Base-by-base conservation (phyloP, 208 protist species). In the Porcisia hertigi region DNA sequence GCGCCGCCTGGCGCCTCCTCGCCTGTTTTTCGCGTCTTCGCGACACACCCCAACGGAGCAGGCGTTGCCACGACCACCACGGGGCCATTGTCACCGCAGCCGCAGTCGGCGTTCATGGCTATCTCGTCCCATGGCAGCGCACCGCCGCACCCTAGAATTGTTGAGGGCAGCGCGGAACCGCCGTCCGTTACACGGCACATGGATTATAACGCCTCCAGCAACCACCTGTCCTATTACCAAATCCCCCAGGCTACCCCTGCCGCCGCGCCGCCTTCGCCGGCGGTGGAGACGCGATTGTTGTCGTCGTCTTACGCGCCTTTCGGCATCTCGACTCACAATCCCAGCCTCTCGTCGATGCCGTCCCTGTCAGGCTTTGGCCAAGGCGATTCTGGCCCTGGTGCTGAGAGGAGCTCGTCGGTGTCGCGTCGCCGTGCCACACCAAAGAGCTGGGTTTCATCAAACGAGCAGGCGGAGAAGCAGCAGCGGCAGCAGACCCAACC, bases 1-100 rank as follows among this genome's bases (percentile, higher is more conserved):
- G 34, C 36, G 20, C 5, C 20, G 14, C 25, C 59, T 0, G 36
- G 39, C 45, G 23, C 55, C 57, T 25, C 20, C 1, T 47, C 69
- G 1, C 20, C 53, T n/a, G 65, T 53, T 66, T 78, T 82, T 53
- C 78, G 77, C 47, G 73, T 82, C 59, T 82, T 82, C 67, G 75
- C 73, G 6, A 82, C 73, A 0, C 73, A 75, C 52, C 78, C 78
- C 3, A 70, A 63, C 58, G 72, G 57, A 2, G 58, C 66, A 47
- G 36, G 11, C 1, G 49, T 20, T 14, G 2, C 66, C 4, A 39
- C 43, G 8, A n/a, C 71, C 0, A 36, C 69, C 36, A 45, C 3
- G 6, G 70, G 69, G 60, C 71, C 66, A 16, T 58, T 45, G 30
- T 5, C 62, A n/a, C 71, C 64, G 7, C 54, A 71, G 9, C 70